phyloP scores from a whole-genome alignment of 2,329 filamentous ascomycete species.

The Verticillium klebahnii region DNA sequence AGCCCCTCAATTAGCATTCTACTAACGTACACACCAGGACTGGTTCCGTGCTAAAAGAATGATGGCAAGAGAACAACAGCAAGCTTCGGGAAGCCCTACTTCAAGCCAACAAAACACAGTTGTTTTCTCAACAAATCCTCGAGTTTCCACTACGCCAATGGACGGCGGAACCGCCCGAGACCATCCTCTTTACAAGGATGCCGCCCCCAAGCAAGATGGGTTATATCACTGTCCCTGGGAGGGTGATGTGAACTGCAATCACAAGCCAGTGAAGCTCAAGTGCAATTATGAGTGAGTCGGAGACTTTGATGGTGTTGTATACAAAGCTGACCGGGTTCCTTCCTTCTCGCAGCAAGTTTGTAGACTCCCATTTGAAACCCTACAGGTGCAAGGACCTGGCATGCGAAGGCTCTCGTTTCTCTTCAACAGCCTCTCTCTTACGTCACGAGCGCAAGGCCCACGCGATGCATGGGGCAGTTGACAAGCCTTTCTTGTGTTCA shows the following conservation, averaged over 20 bases:
- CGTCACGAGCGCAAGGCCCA: constrained; percentile 95
- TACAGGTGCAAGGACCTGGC: constrained; percentile 86
- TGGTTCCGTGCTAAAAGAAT: too few relatives aligned
- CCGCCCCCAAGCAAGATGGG: constrained; percentile 62
- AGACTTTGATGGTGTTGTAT: not conserved
- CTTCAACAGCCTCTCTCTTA: constrained; percentile 92
- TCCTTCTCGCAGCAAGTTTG: constrained; percentile 69
- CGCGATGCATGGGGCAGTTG: constrained; percentile 89
- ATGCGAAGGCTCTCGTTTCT: constrained; percentile 85
- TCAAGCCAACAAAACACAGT: too few relatives aligned
- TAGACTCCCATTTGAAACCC: constrained; percentile 94
- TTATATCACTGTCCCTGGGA: constrained; percentile 92
- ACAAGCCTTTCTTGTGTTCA: constrained; percentile 86
- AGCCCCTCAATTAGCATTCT: too few relatives aligned
- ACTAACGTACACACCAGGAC: too few relatives aligned
- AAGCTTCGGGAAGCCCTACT: too few relatives aligned
- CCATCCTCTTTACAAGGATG: constrained; percentile 68
- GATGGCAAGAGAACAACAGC: too few relatives aligned
- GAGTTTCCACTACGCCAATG: too few relatives aligned
- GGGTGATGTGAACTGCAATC: constrained; percentile 66
- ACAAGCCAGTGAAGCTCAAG: constrained; percentile 93
- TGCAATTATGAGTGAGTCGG: constrained; percentile 91
- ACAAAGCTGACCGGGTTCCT: constrained; percentile 7
- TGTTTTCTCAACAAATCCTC: too few relatives aligned
- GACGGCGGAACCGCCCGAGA: constrained; percentile 53